These are phyloP conservation scores for Kwoniella shivajii DNA, from an alignment of 1,284 basidiomycete genomes.

Conservation along the genomic window DNA sequence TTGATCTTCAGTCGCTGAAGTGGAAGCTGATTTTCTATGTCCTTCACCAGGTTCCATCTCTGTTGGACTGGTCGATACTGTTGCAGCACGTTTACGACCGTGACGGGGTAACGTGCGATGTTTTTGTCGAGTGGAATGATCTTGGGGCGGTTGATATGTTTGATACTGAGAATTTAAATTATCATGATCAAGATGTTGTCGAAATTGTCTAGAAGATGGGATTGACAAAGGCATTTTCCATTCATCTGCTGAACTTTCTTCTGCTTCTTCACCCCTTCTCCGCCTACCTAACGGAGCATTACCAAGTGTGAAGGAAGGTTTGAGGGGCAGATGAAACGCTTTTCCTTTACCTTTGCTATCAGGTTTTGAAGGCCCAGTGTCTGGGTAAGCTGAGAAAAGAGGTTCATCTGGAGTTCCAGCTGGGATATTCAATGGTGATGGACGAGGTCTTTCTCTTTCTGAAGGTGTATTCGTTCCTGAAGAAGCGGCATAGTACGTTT, in stretches of 20 bases:
- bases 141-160: not conserved
- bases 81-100: slow-evolving; percentile 11
- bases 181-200: not conserved
- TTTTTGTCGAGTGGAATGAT: not conserved
- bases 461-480: slow-evolving; percentile 25
- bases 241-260: slow-evolving; percentile 17
- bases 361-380: slow-evolving; percentile 11
- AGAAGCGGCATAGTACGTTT: slow-evolving; percentile 7
- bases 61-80: slow-evolving; percentile 7
- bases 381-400: slow-evolving; percentile 42
- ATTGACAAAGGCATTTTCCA: not conserved
- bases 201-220: not conserved
- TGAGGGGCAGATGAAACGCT: slow-evolving; percentile 16
- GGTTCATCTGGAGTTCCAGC: slow-evolving; percentile 35
- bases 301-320: slow-evolving; percentile 19
- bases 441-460: slow-evolving; percentile 29
- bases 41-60: not conserved
- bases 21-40: slow-evolving; percentile 6
- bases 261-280: slow-evolving; percentile 6
- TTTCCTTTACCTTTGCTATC: slow-evolving; percentile 25
- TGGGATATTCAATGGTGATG: slow-evolving; percentile 35
- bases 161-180: too few species aligned
- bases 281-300: slow-evolving; percentile 10
- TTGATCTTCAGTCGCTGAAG: slow-evolving; percentile 3
- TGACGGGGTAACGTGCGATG: not conserved